Evolutionary conservation across 2,329 filamentous ascomycete species (phyloP), one percentile per base, ranked within the genome.

Genomic region (Aspergillus viridinutans): DNA sequence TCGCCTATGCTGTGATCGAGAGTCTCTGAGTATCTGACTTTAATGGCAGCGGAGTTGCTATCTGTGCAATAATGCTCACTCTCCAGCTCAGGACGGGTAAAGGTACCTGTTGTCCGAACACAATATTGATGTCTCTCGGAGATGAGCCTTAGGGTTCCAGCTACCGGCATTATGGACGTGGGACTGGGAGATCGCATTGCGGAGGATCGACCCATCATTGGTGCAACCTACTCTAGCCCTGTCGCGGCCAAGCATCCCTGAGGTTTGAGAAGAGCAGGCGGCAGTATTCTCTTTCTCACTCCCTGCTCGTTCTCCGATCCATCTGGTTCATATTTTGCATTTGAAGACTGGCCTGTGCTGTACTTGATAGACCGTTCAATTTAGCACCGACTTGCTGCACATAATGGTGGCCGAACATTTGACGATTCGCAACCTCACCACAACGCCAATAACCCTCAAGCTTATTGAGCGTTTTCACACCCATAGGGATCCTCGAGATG

Each of bases 371-470:
- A 47, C 12, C 23, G 43, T 47, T 47, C 43, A 47, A 47, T 47
- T 47, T 14, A 38, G 32, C 32, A 17, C 32, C 4, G 14, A n/a
- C 32, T 17, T 17, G 43, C 12, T 14, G 43, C 43, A 26, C 23
- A 45, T 8, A 26, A 76, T 78, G 74, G 72, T 71, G 49, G 73
- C 73, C 43, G 68, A 76, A 55, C 57, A 67, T 32, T 78, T 96
- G 64, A 89, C 83, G 4, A 84, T 97, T 67, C 90, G 92, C 67
- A 97, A 97, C 73, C 78, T 96, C 62, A 93, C 90, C 48, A 80
- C 84, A 56, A 86, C 83, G 50, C 81, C 85, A n/a, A 78, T 96
- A 55, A 84, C 87, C 64, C 82, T 97, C 65, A 87, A 86, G 72
- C 73, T 80, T 58, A 79, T 93, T 57, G 89, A 95, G 77, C 87